Conservation (phyloP, 257 asterid genomes). For the Jaltomata sinuosa region DNA sequence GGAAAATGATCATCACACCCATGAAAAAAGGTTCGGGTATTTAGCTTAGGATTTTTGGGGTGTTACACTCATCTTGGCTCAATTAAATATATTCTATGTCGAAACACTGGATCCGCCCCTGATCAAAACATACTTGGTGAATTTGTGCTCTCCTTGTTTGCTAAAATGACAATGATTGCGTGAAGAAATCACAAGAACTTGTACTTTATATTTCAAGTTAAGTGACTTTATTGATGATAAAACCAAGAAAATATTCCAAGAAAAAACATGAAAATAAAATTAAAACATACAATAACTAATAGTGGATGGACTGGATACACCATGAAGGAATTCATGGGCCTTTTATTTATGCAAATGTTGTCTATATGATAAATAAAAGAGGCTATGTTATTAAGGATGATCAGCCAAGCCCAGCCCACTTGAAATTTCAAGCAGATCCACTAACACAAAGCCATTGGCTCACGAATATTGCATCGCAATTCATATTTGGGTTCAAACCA, state of each 20-base stretch:
- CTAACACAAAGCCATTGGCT: constrained; percentile 26
- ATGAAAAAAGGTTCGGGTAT: no score
- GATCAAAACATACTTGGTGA: no score
- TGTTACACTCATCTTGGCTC: no score
- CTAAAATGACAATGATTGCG: not conserved
- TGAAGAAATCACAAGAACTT: not conserved
- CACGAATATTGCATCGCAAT: constrained; percentile 14
- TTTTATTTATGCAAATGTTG: no score
- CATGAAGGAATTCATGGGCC: not conserved
- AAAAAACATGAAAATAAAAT: not conserved
- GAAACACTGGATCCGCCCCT: no score
- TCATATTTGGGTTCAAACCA: constrained; percentile 19
- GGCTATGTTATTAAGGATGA: not conserved
- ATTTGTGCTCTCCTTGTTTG: not conserved
- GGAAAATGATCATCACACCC: no score
- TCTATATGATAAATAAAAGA: not conserved
- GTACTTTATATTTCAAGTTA: not conserved
- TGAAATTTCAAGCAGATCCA: constrained; percentile 2
- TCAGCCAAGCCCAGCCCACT: not conserved
- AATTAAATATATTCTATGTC: no score
- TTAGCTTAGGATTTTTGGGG: no score
- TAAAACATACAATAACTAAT: not conserved
- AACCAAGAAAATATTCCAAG: not conserved
- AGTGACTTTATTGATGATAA: not conserved
- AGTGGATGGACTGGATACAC: not conserved